Base-by-base conservation (phyloP, 2,329 filamentous ascomycete species). In the Talaromyces funiculosus region DNA sequence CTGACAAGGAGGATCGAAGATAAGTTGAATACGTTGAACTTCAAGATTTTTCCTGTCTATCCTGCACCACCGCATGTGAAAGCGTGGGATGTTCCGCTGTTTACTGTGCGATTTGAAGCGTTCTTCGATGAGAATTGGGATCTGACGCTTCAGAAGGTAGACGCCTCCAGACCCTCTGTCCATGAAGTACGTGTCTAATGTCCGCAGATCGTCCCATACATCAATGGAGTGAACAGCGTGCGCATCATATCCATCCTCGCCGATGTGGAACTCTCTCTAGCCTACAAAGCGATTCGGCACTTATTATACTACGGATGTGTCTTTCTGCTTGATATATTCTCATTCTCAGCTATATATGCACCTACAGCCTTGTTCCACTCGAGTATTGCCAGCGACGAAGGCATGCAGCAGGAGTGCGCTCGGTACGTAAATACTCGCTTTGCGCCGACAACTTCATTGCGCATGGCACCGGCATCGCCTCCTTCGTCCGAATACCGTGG, bases 221-320 rank as follows among this genome's bases (percentile, higher is more conserved):
- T 99, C 71, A 91, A 99, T 73, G 94, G 94, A 61, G 87, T 97
- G 63, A 90, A 91, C 69, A 91, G 92, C 71, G 88, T 97, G 59
- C 87, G 90, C 31, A 88, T 90, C 66, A 96, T 99, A 68, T 89
- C 94, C 14, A 85, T 88, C 66, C 82, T 89, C 24, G 91, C 93
- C 49, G 90, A 96, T 69, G 90, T 94, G 9, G 92, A 95, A 62
- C 83, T 96, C 53, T 88, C 89, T 54, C 85, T 99, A 24, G 90
- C 92, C 60, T 90, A 90, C 69, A 88, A 91, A 57, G 92, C 92
- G 7, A 84, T 97, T 61, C 87, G 90, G 64, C 93, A 97, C 72
- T 82, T 99, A 9, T 82, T 97, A 26, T 96, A 95, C 79, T 97
- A 97, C 75, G 90, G 93, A 70, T 93, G 91, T 68, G 84, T 96